Percentiles rank a stretch among this genome's conserved stretches.
Evolutionary conservation across 495 filamentous ascomycete species (phyloP).

Genomic region (Penicillium taxi): DNA sequence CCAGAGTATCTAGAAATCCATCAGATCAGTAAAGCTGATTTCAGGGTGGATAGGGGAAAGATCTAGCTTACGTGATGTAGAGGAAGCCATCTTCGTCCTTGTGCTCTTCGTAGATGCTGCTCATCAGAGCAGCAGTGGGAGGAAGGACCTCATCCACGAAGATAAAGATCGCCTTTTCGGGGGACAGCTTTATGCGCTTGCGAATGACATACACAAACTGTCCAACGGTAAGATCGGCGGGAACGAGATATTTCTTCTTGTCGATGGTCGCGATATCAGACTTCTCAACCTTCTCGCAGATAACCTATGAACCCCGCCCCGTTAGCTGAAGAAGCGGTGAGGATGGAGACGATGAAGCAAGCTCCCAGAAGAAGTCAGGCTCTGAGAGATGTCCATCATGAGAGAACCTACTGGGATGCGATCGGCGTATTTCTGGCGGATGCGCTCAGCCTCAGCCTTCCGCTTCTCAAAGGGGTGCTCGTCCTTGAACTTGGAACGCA

Average conservation of each 20-base stretch:
- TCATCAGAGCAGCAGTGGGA: slow-evolving; percentile 96
- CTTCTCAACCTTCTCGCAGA: slow-evolving; percentile 99
- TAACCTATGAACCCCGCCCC: slow-evolving; percentile 59
- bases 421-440: slow-evolving; percentile 97
- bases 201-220: slow-evolving; percentile 99
- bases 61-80: slow-evolving; percentile 47
- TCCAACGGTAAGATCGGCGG: slow-evolving; percentile 93
- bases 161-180: slow-evolving; percentile 99
- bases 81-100: slow-evolving; percentile 60
- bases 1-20: slow-evolving; percentile 76
- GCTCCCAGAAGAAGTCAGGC: neutral
- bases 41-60: neutral
- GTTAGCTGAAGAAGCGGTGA: slow-evolving; percentile 41
- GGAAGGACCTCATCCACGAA: slow-evolving; percentile 98
- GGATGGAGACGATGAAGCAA: neutral
- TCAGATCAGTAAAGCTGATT: slow-evolving; percentile 19
- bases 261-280: slow-evolving; percentile 99
- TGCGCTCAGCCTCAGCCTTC: slow-evolving; percentile 98
- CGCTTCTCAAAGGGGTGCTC: slow-evolving; percentile 99
- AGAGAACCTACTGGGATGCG: slow-evolving; percentile 82
- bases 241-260: slow-evolving; percentile 99
- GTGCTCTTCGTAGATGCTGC: slow-evolving; percentile 98
- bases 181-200: slow-evolving; percentile 99
- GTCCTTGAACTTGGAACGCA: slow-evolving; percentile 99
- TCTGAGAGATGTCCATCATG: neutral